A percentile compares a stretch with the other conserved stretches of the same genome.
Evolutionary conservation across 2,329 filamentous ascomycete species (phyloP).

Genomic region (Arthrinium phaeospermum): DNA sequence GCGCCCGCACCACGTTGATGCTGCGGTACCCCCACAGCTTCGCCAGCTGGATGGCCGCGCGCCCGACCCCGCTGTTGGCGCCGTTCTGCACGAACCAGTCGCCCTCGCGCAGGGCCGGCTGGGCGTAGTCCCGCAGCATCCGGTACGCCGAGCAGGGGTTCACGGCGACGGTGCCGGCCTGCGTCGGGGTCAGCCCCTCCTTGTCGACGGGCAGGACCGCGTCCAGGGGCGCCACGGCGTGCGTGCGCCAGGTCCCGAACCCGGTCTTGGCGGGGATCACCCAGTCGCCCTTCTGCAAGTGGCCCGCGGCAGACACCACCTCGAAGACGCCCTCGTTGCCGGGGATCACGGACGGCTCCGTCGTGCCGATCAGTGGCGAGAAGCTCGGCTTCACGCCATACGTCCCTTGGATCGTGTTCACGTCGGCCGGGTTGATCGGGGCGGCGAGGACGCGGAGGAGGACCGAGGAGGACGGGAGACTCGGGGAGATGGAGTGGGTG

Average conservation of each 20-base stretch:
- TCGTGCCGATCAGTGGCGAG: constrained; percentile 76
- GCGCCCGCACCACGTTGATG: constrained; percentile 84
- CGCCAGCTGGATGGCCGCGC: constrained; percentile 88
- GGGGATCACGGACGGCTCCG: constrained; percentile 75
- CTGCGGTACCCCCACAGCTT: constrained; percentile 86
- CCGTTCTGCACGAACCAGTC: constrained; percentile 98
- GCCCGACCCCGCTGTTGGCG: constrained; percentile 90
- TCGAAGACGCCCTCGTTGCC: constrained; percentile 96
- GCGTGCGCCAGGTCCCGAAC: constrained; percentile 94
- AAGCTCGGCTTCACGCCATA: constrained; percentile 88
- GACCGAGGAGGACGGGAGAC: constrained; percentile 66
- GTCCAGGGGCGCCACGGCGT: constrained; percentile 69
- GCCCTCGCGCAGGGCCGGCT: constrained; percentile 61
- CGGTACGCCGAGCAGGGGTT: constrained; percentile 96
- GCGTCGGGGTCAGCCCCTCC: constrained; percentile 72
- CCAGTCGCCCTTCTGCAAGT: constrained; percentile 78
- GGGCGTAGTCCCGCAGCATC: constrained; percentile 82
- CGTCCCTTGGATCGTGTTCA: constrained; percentile 97
- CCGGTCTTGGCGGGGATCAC: constrained; percentile 84
- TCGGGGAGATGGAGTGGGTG: constrained; percentile 77
- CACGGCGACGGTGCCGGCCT: constrained; percentile 86
- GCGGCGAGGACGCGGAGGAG: constrained; percentile 88
- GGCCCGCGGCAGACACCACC: constrained; percentile 59
- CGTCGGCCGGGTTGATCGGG: constrained; percentile 95
- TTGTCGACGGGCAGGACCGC: constrained; percentile 58